Conservation (phyloP, 371 early-diverging fungal species). For the Mucor piriformis region DNA sequence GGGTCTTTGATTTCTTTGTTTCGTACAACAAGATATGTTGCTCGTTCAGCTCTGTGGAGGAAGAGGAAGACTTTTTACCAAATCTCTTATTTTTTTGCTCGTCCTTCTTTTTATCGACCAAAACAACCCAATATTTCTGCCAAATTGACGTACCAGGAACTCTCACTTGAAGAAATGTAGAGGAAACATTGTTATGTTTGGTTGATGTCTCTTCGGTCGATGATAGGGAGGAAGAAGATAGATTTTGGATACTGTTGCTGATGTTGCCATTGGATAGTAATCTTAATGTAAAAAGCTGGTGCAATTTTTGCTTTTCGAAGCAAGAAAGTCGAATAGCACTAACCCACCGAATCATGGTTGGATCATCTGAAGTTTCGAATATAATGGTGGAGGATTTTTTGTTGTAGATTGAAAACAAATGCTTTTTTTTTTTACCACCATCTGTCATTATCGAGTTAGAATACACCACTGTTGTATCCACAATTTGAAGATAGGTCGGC, state of each 20-base stretch:
- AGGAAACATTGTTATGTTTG: neutral
- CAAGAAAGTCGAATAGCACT: slow-evolving; percentile 73
- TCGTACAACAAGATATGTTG: slow-evolving; percentile 45
- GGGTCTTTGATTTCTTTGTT: slow-evolving; percentile 57
- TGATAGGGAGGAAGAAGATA: slow-evolving; percentile 27
- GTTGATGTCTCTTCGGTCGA: slow-evolving; percentile 7
- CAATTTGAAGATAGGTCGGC: slow-evolving; percentile 69
- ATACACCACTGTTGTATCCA: slow-evolving; percentile 56
- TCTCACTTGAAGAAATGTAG: slow-evolving; percentile 56
- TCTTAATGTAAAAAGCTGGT: slow-evolving; percentile 72
- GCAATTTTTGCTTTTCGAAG: slow-evolving; percentile 73
- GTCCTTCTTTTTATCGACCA: slow-evolving; percentile 50
- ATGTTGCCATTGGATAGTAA: slow-evolving; percentile 45
- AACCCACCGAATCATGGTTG: slow-evolving; percentile 55
- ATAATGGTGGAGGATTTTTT: slow-evolving; percentile 41
- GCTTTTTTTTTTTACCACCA: slow-evolving; percentile 46
- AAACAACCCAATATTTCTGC: slow-evolving; percentile 61
- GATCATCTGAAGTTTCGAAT: slow-evolving; percentile 60
- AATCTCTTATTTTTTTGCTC: slow-evolving; percentile 28
- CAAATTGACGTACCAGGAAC: slow-evolving; percentile 63
- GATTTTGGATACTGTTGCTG: slow-evolving; percentile 6
- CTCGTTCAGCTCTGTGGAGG: slow-evolving; percentile 26
- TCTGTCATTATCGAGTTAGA: slow-evolving; percentile 36
- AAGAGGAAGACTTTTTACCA: slow-evolving; percentile 28
- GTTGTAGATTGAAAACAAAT: slow-evolving; percentile 44